Evolutionary conservation across 495 filamentous ascomycete genomes (phyloP), one percentile per base, ranked within the genome.

Genomic region (Xylaria palmicola): DNA sequence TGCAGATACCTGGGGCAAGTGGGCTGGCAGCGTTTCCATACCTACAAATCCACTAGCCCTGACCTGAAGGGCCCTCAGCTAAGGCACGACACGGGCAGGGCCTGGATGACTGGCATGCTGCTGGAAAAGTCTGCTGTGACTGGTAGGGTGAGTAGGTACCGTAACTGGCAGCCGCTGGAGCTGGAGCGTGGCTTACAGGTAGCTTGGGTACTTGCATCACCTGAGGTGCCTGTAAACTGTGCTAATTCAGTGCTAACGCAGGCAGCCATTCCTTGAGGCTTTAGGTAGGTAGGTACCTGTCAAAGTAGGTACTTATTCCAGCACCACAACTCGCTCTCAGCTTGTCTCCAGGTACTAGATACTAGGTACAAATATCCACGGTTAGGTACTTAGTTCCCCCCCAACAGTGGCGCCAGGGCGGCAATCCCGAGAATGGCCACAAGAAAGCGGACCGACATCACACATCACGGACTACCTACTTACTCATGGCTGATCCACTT

Each of bases 81-180:
- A 22, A 13, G 17, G 4, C 4, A 4, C 13, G 10, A 8, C 4
- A 15, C 10, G 39, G 6, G 5, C 39, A 41, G 15, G 39, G 6
- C 13, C 20, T 24, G 17, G 29, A 4, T 29, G 8, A 15, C 50
- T 39, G 32, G 50, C 19, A 39, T n/a, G 50, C 19, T 10, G 41
- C 19, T 40, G n/a, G 34, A 40, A 53, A 53, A 53, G 19, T 53
- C 50, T 53, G 22, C 50, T 27, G 50, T 22, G 17, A 34, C n/a
- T n/a, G n/a, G n/a, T n/a, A n/a, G n/a, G n/a, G n/a, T n/a, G n/a
- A n/a, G n/a, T n/a, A n/a, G n/a, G n/a, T n/a, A n/a, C n/a, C n/a
- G n/a, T n/a, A n/a, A n/a, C n/a, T n/a, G n/a, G n/a, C n/a, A n/a
- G n/a, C n/a, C n/a, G n/a, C n/a, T n/a, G n/a, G n/a, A n/a, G n/a